These are phyloP conservation scores for Adiantum capillusveneris DNA, from an alignment of 75 land plant species.

Conservation along the genomic window DNA sequence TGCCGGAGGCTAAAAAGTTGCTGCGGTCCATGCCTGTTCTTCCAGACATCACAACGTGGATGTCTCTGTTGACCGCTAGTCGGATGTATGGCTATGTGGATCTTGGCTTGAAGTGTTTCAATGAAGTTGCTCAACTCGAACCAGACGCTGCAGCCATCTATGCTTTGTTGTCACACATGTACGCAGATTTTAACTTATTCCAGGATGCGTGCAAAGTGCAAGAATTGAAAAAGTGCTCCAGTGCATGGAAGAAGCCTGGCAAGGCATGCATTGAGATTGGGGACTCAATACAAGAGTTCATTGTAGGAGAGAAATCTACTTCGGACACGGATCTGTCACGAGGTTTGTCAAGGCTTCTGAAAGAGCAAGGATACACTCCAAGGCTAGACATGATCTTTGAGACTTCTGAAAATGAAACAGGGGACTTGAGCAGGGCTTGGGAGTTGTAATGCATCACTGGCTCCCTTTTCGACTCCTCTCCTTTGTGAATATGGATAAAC, in stretches of 20 bases:
- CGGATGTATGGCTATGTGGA: constrained; percentile 5
- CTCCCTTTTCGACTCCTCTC: no score
- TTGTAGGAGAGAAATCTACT: not conserved
- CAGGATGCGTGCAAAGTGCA: not conserved
- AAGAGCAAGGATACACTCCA: not conserved
- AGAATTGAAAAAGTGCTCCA: not conserved
- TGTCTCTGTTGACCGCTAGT: constrained; percentile 6
- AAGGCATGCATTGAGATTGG: constrained; percentile 2
- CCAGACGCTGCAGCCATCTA: constrained; percentile 2
- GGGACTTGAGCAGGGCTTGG: no score
- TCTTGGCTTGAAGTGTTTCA: constrained; percentile 4
- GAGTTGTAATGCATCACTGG: no score
- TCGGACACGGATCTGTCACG: not conserved
- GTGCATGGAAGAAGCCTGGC: constrained; percentile 8
- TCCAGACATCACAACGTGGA: constrained; percentile 6
- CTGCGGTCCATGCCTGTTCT: not conserved
- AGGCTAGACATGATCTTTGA: not conserved
- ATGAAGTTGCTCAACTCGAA: not conserved
- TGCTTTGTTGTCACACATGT: constrained; percentile 6
- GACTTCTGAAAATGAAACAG: not conserved
- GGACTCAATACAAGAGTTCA: not conserved
- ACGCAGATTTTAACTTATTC: not conserved
- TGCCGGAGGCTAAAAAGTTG: not conserved
- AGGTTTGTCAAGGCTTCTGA: not conserved
- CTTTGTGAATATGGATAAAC: no score